Evolutionary conservation across 305 asterid genomes (phyloP).

Genomic region (Salvia sclarea): DNA sequence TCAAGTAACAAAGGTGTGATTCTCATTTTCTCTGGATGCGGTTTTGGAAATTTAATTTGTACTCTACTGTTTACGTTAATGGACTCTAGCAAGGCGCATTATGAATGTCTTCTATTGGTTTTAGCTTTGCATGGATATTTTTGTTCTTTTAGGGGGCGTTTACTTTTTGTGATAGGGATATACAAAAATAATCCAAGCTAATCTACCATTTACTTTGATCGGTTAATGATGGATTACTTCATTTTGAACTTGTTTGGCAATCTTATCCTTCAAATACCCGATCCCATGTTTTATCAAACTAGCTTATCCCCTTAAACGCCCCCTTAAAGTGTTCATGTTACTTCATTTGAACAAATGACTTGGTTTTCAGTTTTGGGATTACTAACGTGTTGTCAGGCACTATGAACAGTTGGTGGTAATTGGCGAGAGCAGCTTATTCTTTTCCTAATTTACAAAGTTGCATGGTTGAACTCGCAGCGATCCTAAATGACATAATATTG

Average conservation of each 20-base stretch:
- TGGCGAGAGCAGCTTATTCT: background rate
- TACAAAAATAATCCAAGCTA: too few relatives aligned
- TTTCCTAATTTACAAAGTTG: background rate
- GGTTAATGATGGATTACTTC: too few relatives aligned
- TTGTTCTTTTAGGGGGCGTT: too few relatives aligned
- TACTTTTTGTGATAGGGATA: too few relatives aligned
- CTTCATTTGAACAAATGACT: constrained; percentile 2
- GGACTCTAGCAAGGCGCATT: background rate
- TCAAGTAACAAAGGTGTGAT: constrained; percentile 76
- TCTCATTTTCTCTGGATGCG: constrained; percentile 10
- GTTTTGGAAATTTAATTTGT: background rate
- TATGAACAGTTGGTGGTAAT: background rate
- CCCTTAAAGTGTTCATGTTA: constrained; percentile 6
- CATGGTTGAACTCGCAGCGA: background rate
- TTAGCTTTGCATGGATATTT: background rate
- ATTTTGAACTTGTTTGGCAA: too few relatives aligned
- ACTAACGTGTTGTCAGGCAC: background rate
- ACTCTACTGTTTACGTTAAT: background rate
- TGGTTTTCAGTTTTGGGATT: background rate
- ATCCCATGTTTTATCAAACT: too few relatives aligned
- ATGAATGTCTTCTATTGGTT: constrained; percentile 16
- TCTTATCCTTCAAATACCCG: too few relatives aligned
- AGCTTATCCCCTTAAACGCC: too few relatives aligned
- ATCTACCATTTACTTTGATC: too few relatives aligned
- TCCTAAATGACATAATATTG: background rate